Evolutionary conservation across 2,329 filamentous ascomycete species (phyloP).

Genomic region (Stachybotrys elegans): DNA sequence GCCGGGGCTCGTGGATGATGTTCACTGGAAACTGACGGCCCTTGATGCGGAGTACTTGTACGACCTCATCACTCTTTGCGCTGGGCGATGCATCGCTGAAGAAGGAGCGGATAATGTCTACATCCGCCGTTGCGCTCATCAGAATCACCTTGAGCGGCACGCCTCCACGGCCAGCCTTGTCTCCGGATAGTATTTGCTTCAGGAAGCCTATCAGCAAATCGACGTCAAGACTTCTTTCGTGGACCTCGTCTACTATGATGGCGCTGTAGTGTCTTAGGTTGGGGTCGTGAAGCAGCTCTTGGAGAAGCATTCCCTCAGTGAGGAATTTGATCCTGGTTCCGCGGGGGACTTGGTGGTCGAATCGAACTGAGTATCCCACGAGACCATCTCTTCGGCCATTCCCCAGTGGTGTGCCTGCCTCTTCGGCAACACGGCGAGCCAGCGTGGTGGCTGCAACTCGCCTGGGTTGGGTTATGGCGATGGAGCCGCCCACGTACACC

Average conservation of each 20-base stretch:
- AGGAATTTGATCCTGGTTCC: conserved; percentile 88
- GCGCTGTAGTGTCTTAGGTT: conserved; percentile 80
- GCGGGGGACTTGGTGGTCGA: conserved; percentile 79
- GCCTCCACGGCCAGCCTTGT: conserved; percentile 61
- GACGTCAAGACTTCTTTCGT: conserved; percentile 92
- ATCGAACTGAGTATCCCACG: conserved; percentile 92
- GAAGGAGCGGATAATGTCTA: conserved; percentile 71
- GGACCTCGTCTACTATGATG: conserved; percentile 91
- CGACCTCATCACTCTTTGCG: conserved; percentile 12
- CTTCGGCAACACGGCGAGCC: conserved; percentile 80
- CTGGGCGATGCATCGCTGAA: conserved; percentile 45
- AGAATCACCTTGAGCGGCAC: conserved; percentile 81
- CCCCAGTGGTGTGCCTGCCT: conserved; percentile 54
- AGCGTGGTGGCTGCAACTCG: conserved; percentile 90
- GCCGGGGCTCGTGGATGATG: conserved; percentile 65
- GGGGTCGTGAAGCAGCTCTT: conserved; percentile 86
- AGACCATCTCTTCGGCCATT: conserved; percentile 35
- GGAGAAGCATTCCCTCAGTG: conserved; percentile 92
- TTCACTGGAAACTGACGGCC: conserved; percentile 86
- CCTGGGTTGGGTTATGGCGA: conserved; percentile 91
- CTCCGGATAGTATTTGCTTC: conserved; percentile 64
- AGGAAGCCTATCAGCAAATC: conserved; percentile 87
- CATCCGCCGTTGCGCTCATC: conserved; percentile 95
- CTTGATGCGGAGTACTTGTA: conserved; percentile 61
- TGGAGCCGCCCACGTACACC: conserved; percentile 64